These are phyloP conservation scores for Candida tallmaniae DNA, from an alignment of 805 yeast species.

Conservation along the genomic window DNA sequence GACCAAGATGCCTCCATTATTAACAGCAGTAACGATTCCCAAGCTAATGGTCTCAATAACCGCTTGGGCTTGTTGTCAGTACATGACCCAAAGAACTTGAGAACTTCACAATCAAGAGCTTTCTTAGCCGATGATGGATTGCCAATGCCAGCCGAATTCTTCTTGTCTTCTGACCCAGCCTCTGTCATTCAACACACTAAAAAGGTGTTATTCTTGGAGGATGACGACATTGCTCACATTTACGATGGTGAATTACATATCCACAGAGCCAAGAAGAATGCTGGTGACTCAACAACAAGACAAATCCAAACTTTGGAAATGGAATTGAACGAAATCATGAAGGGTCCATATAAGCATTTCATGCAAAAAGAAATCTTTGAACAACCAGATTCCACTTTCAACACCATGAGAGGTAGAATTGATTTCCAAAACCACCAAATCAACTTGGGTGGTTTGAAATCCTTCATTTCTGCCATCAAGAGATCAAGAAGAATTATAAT, in stretches of 20 bases:
- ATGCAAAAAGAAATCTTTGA: constrained; percentile 99
- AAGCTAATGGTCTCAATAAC: constrained; percentile 17
- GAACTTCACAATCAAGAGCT: constrained; percentile 94
- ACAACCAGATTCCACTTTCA: constrained; percentile 97
- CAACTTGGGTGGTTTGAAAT: constrained; percentile 84
- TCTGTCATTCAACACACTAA: constrained; percentile 96
- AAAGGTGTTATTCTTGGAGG: constrained; percentile 93
- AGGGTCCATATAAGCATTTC: constrained; percentile 92
- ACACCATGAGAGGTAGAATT: constrained; percentile 99
- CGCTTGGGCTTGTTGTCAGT: constrained; percentile 48
- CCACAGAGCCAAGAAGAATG: constrained; percentile 83
- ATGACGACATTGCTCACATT: constrained; percentile 97
- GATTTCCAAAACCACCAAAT: constrained; percentile 79
- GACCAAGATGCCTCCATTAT: constrained; percentile 35
- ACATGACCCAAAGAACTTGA: constrained; percentile 52
- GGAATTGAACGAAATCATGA: constrained; percentile 97
- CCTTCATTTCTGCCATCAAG: constrained; percentile 82
- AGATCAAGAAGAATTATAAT: constrained; percentile 92
- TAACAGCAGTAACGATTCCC: constrained; percentile 3
- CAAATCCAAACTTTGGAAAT: constrained; percentile 94
- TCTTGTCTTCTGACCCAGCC: constrained; percentile 94
- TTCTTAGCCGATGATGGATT: constrained; percentile 89
- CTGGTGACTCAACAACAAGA: constrained; percentile 88
- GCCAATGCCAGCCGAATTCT: constrained; percentile 93
- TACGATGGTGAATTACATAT: constrained; percentile 98